phyloP scores from a whole-genome alignment of 2,329 filamentous ascomycete species.

The Pyrenochaeta sp. region DNA sequence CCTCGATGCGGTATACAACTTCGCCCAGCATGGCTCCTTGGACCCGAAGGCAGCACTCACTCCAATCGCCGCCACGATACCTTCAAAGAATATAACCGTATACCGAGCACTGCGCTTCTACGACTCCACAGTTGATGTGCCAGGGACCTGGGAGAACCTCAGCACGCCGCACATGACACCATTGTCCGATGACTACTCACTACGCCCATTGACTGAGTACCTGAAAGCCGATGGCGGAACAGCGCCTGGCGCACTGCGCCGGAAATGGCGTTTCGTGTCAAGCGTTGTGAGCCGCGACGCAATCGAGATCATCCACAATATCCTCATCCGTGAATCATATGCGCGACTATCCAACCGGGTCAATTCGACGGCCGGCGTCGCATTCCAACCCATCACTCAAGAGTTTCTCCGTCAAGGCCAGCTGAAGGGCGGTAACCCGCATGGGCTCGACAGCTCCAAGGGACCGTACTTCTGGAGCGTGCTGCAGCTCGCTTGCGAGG shows the following conservation, averaged over 20 bases:
- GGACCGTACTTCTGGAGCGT: slow-evolving; percentile 24
- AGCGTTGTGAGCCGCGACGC: slow-evolving; percentile 19
- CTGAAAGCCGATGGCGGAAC: no score
- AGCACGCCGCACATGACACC: slow-evolving; percentile 1
- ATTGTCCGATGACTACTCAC: slow-evolving; percentile 18
- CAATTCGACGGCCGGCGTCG: slow-evolving; percentile 11
- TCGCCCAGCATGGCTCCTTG: slow-evolving; percentile 22
- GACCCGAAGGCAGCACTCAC: slow-evolving; percentile 31
- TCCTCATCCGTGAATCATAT: slow-evolving; percentile 17
- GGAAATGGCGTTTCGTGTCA: no score
- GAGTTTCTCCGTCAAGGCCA: slow-evolving; percentile 15
- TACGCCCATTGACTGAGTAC: slow-evolving; percentile 11
- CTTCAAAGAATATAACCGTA: slow-evolving; percentile 15
- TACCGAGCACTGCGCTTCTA: slow-evolving; percentile 30
- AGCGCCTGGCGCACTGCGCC: no score
- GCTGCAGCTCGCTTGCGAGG: no score
- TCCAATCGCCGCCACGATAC: slow-evolving; percentile 25
- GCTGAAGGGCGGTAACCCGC: slow-evolving; percentile 25
- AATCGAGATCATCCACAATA: slow-evolving; percentile 23
- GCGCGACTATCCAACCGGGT: slow-evolving; percentile 7
- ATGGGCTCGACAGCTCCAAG: slow-evolving; percentile 22
- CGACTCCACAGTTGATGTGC: slow-evolving; percentile 22
- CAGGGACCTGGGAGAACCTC: slow-evolving; percentile 28
- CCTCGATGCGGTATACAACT: slow-evolving; percentile 31
- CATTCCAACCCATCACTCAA: no score